Conservation (phyloP, 2,329 filamentous ascomycete species). For the Zymoseptoria tritici region DNA sequence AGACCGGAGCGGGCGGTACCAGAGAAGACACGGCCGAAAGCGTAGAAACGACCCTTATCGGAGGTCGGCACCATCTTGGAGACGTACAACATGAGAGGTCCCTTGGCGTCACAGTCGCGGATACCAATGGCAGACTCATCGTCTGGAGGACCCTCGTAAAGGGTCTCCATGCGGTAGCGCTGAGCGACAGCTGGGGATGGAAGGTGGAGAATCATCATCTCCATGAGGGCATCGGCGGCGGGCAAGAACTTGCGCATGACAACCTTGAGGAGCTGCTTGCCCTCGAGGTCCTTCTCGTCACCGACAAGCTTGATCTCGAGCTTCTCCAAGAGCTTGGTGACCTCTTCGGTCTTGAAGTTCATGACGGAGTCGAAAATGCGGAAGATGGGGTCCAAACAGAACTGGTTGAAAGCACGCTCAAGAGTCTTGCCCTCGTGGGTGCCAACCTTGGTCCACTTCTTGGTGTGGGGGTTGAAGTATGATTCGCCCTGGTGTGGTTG, state of each 20-base stretch:
- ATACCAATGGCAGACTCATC: conserved; percentile 92
- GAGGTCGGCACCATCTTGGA: conserved; percentile 99
- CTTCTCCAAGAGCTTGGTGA: conserved; percentile 76
- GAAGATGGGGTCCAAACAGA: conserved; percentile 99
- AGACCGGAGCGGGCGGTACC: conserved; percentile 96
- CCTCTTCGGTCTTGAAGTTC: conserved; percentile 98
- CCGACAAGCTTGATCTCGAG: conserved; percentile 81
- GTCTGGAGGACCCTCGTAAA: conserved; percentile 95
- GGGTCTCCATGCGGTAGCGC: conserved; percentile 94
- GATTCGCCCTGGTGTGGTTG: conserved; percentile 66
- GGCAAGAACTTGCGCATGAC: conserved; percentile 99
- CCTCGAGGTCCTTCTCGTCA: conserved; percentile 89
- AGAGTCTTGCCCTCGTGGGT: conserved; percentile 78
- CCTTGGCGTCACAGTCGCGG: conserved; percentile 97
- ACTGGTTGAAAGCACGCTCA: conserved; percentile 99
- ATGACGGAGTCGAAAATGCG: conserved; percentile 94
- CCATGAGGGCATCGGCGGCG: conserved; percentile 92
- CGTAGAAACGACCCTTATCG: conserved; percentile 99
- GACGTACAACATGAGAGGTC: conserved; percentile 98
- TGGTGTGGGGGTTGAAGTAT: conserved; percentile 99
- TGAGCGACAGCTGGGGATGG: conserved; percentile 93
- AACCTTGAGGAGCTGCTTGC: conserved; percentile 95
- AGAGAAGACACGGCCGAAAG: conserved; percentile 99
- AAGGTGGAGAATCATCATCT: conserved; percentile 99
- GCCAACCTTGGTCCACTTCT: conserved; percentile 96